Evolutionary conservation across 2,329 filamentous ascomycete genomes (phyloP).

Genomic region (Penicillium sp.): DNA sequence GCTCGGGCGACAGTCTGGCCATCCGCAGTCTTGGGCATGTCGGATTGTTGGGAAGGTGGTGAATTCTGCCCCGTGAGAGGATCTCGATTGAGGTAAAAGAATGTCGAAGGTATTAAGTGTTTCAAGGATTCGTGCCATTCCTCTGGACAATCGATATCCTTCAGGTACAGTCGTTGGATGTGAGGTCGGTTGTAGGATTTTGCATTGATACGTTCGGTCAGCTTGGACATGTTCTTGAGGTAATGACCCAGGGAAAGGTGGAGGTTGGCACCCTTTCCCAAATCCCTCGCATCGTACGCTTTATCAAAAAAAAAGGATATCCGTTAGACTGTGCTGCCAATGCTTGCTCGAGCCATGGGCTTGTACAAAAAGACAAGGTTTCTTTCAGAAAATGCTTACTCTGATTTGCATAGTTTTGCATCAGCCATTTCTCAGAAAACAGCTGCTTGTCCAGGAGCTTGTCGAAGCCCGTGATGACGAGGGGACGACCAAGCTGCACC

Average conservation of each 20-base stretch:
- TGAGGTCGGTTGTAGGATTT: slow-evolving; percentile 71
- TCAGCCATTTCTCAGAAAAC: slow-evolving; percentile 76
- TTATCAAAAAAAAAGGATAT: background rate
- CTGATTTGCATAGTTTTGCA: slow-evolving; percentile 71
- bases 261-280: slow-evolving; percentile 65
- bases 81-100: slow-evolving; percentile 87
- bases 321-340: slow-evolving; percentile 2
- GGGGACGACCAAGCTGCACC: slow-evolving; percentile 73
- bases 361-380: no score
- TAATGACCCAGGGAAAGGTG: slow-evolving; percentile 88
- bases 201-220: slow-evolving; percentile 74
- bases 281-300: slow-evolving; percentile 82
- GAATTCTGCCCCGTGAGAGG: slow-evolving; percentile 55
- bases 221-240: slow-evolving; percentile 73
- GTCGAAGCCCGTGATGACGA: slow-evolving; percentile 88
- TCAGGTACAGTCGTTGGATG: slow-evolving; percentile 84
- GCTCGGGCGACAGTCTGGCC: slow-evolving; percentile 61
- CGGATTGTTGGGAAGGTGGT: slow-evolving; percentile 37
- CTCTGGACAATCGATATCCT: slow-evolving; percentile 90
- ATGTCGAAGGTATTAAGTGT: slow-evolving; percentile 68
- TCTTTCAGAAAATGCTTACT: slow-evolving; percentile 44
- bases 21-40: slow-evolving; percentile 42
- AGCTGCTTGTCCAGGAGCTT: slow-evolving; percentile 66
- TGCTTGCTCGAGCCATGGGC: no score
- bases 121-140: slow-evolving; percentile 79